phyloP scores from a whole-genome alignment of 768 basidiomycete species.

The Mycena rebaudengoi region DNA sequence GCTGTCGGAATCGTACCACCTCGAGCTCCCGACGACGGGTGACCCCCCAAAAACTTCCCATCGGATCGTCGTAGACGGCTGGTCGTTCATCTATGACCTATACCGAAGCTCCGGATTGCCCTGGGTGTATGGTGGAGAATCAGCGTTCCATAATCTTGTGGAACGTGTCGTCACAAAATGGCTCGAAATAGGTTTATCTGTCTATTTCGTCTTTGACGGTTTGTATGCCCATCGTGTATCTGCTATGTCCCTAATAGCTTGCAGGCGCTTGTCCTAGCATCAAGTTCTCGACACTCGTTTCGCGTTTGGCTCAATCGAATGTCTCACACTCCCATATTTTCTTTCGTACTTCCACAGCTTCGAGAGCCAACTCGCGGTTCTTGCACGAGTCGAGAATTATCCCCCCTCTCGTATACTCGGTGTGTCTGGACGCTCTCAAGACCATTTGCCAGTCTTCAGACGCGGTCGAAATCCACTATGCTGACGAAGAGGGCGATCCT shows the following conservation, averaged over 20 bases:
- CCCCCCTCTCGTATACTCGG: conserved; percentile 69
- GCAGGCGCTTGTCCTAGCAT: conserved; percentile 75
- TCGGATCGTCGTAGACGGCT: conserved; percentile 75
- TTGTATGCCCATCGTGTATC: conserved; percentile 29
- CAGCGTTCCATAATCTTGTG: conserved; percentile 59
- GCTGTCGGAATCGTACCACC: conserved; percentile 45
- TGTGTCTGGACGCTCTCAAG: conserved; percentile 65
- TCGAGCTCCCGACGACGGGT: conserved; percentile 27
- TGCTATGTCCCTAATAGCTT: conserved; percentile 13
- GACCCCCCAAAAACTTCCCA: conserved; percentile 15
- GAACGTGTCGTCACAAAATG: conserved; percentile 66
- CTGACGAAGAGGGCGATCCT: conserved; percentile 85
- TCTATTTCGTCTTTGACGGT: conserved; percentile 90
- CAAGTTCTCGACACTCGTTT: conserved; percentile 74
- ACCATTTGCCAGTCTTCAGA: conserved; percentile 43
- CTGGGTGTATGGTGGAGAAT: conserved; percentile 91
- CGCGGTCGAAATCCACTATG: conserved; percentile 67
- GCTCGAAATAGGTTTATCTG: conserved; percentile 68
- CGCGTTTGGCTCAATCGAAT: conserved; percentile 63
- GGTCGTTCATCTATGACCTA: conserved; percentile 88
- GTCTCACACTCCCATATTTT: conserved; percentile 75
- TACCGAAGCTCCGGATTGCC: conserved; percentile 67
- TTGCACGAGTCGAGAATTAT: conserved; percentile 77
- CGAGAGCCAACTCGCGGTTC: conserved; percentile 72
- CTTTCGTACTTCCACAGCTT: conserved; percentile 77